These are phyloP conservation scores for Neurospora hispaniola DNA, from an alignment of 495 filamentous ascomycete species.

Conservation along the genomic window DNA sequence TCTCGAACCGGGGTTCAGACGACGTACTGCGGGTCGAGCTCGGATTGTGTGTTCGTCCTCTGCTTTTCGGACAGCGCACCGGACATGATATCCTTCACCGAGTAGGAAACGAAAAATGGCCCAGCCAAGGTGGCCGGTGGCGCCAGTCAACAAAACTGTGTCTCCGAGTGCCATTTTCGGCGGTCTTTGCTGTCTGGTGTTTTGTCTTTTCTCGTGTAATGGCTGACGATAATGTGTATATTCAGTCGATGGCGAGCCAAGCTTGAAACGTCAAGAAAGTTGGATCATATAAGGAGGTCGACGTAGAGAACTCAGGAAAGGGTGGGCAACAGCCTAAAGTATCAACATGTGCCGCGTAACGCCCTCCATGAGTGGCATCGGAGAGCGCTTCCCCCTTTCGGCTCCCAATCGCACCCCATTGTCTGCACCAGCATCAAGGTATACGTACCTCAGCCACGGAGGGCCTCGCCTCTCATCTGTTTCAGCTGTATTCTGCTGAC, in stretches of 20 bases:
- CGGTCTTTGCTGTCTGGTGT: neutral
- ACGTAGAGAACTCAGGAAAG: neutral
- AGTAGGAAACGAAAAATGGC: conserved; percentile 27
- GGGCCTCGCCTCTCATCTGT: neutral
- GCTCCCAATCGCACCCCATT: neutral
- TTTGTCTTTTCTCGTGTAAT: neutral
- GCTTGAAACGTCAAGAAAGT: neutral
- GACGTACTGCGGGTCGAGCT: conserved; percentile 18
- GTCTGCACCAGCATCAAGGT: neutral
- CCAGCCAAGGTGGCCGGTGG: conserved; percentile 4
- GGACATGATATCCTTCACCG: conserved; percentile 31
- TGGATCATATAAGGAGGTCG: neutral
- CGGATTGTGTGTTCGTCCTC: conserved; percentile 20
- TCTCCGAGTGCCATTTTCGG: neutral
- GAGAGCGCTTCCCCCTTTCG: neutral
- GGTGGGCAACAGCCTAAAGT: neutral
- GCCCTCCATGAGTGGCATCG: neutral
- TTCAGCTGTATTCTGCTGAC: neutral
- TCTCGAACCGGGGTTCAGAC: conserved; percentile 17
- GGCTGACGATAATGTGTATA: neutral
- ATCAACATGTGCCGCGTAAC: neutral
- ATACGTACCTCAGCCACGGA: neutral
- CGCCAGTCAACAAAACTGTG: neutral
- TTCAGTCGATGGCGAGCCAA: neutral
- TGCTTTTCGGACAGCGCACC: conserved; percentile 35